Percentiles rank a stretch among this genome's conserved stretches.
phyloP scores from a whole-genome alignment of 2,329 filamentous ascomycete species.

The Cytospora mali region DNA sequence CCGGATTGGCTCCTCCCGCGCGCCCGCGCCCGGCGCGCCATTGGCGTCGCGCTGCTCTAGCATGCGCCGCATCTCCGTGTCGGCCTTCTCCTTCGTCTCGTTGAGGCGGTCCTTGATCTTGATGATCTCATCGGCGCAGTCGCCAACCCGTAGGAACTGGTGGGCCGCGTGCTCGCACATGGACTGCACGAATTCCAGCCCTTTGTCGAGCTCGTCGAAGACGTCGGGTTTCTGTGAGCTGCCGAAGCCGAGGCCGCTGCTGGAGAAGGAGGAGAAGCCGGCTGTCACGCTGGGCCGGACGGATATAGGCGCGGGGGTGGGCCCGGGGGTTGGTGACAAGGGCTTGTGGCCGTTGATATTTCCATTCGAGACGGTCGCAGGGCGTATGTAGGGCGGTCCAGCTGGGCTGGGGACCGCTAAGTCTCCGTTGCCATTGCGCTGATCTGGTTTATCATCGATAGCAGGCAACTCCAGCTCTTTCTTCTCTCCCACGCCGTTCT shows the following conservation, averaged over 20 bases:
- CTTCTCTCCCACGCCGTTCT: slow-evolving; percentile 4
- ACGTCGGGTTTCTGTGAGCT: slow-evolving; percentile 46
- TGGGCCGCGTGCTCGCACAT: slow-evolving; percentile 87
- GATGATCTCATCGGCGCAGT: slow-evolving; percentile 76
- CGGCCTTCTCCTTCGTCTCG: slow-evolving; percentile 64
- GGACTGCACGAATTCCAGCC: slow-evolving; percentile 76
- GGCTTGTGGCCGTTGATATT: background rate
- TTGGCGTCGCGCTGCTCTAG: slow-evolving; percentile 55
- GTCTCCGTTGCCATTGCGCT: background rate
- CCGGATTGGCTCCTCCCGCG: slow-evolving; percentile 43
- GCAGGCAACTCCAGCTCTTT: slow-evolving; percentile 28
- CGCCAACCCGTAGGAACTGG: slow-evolving; percentile 84
- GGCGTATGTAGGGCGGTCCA: slow-evolving; percentile 32
- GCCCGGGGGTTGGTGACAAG: background rate
- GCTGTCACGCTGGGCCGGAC: slow-evolving; percentile 29
- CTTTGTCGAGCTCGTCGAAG: slow-evolving; percentile 76
- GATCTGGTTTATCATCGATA: slow-evolving; percentile 33
- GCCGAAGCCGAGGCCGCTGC: slow-evolving; percentile 33
- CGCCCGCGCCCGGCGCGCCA: slow-evolving; percentile 40
- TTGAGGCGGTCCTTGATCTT: slow-evolving; percentile 68
- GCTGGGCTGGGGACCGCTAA: slow-evolving; percentile 30
- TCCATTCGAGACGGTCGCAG: slow-evolving; percentile 14
- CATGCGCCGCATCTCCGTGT: slow-evolving; percentile 60
- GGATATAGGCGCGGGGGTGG: slow-evolving; percentile 1
- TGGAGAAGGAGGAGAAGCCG: slow-evolving; percentile 3